These are phyloP conservation scores for Lichtheimia ramosa DNA, from an alignment of 371 early-diverging fungal genomes.

Conservation along the genomic window DNA sequence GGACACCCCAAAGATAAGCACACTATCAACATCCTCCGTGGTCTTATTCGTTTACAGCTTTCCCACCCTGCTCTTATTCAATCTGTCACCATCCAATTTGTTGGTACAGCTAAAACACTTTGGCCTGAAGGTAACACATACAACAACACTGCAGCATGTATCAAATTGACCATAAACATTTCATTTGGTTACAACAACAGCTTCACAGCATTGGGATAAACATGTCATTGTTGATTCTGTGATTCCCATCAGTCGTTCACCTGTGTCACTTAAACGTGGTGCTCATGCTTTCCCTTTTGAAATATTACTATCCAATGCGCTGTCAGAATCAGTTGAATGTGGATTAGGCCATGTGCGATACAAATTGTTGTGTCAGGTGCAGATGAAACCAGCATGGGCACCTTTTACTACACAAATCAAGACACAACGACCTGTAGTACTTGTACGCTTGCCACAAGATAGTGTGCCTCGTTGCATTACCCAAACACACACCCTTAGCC, in stretches of 20 bases:
- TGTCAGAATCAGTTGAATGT: slow-evolving; percentile 48
- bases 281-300: slow-evolving; percentile 41
- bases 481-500: slow-evolving; percentile 29
- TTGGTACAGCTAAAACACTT: slow-evolving; percentile 40
- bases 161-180: background rate
- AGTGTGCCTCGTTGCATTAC: slow-evolving; percentile 31
- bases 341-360: slow-evolving; percentile 39
- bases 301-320: slow-evolving; percentile 36
- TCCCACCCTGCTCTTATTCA: slow-evolving; percentile 24
- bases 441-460: slow-evolving; percentile 26
- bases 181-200: too few species aligned
- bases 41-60: slow-evolving; percentile 28
- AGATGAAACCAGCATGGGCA: slow-evolving; percentile 25
- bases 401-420: slow-evolving; percentile 9
- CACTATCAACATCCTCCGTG: slow-evolving; percentile 35
- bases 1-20: slow-evolving; percentile 35
- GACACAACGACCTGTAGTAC: slow-evolving; percentile 19
- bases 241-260: slow-evolving; percentile 33
- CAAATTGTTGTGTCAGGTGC: slow-evolving; percentile 33
- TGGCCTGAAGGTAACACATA: slow-evolving; percentile 40
- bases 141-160: background rate
- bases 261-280: slow-evolving; percentile 29
- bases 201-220: slow-evolving; percentile 37
- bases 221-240: slow-evolving; percentile 33
- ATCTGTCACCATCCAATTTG: slow-evolving; percentile 31